Evolutionary conservation across 2,329 filamentous ascomycete species (phyloP).

Genomic region (Hortaea sp.): DNA sequence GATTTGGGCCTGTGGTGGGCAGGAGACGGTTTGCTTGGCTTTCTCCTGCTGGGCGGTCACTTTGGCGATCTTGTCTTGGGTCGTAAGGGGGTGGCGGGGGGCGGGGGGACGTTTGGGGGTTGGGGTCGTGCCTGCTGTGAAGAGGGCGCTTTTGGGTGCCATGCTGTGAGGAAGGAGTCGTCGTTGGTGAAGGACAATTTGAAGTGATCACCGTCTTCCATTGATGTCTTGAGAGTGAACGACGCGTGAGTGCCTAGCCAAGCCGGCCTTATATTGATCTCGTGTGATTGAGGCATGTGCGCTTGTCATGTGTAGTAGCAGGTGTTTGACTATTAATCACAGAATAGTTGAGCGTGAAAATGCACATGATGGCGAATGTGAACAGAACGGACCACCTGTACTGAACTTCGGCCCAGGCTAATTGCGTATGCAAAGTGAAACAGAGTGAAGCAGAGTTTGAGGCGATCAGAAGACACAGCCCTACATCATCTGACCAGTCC

Average conservation of each 20-base stretch:
- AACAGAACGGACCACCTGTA: not conserved
- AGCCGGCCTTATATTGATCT: not conserved
- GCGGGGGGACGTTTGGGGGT: not conserved
- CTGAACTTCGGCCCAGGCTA: no score
- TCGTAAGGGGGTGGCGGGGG: conserved; percentile 1
- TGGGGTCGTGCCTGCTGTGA: not conserved
- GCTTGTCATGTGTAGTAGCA: not conserved
- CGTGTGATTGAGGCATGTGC: not conserved
- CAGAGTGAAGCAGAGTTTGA: no score
- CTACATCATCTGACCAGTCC: not conserved
- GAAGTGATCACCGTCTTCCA: no score
- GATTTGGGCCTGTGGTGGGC: not conserved
- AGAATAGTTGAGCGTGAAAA: not conserved
- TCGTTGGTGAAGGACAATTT: no score
- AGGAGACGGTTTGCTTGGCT: not conserved
- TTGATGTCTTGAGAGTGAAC: no score
- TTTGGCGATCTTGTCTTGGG: conserved; percentile 4
- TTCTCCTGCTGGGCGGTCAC: not conserved
- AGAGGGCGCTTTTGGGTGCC: conserved; percentile 3
- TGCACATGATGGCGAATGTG: not conserved
- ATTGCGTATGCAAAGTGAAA: no score
- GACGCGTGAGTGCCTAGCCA: no score
- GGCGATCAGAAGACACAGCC: not conserved
- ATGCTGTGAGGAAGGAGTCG: not conserved
- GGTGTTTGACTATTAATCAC: not conserved